Base-by-base conservation (phyloP, 768 basidiomycete genomes). In the Russula foetens region DNA sequence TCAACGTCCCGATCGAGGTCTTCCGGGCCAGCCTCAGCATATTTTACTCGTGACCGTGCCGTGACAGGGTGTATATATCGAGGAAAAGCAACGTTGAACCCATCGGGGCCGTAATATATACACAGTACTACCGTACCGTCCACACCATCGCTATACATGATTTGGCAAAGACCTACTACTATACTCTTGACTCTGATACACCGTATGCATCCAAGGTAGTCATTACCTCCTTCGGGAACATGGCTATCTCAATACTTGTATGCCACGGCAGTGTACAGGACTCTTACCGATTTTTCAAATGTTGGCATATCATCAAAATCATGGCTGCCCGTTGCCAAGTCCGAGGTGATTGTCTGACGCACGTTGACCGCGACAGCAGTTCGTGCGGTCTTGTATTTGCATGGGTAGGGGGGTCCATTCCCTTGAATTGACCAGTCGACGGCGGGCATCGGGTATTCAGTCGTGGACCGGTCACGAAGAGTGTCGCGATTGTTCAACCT, bases 401-500 rank as follows among this genome's bases (percentile, higher is more conserved):
- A 47, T 35, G n/a, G 8, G 7, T 26, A 12, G 19, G 1, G 7
- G 19, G 1, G 1, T 1, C n/a, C 24, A 28, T 28, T 47, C 35
- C 0, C 24, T 29, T 8, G 44, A 24, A 41, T 1, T 1, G 53
- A 14, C 46, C 48, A 11, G 53, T 4, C 3, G 39, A 48, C 53
- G 14, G 5, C 5, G 35, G 8, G 38, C 19, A n/a, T 28, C 23
- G 31, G 8, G 9, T 15, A 21, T n/a, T 9, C 17, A 8, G 24
- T 23, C 5, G 6, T 7, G 11, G 38, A 7, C 11, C 46, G 45
- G 9, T 47, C 44, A 21, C 41, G 47, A 41, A 63, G 1, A 17
- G 23, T 4, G 21, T 52, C 23, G 6, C 62, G 53, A 45, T 33
- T 52, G 28, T 63, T 63, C 49, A 63, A 21, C 52, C 62, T 63